Percentiles rank a stretch among this genome's conserved stretches.
Evolutionary conservation across 1,284 basidiomycete genomes (phyloP).

Genomic region (Naganishia sp.): DNA sequence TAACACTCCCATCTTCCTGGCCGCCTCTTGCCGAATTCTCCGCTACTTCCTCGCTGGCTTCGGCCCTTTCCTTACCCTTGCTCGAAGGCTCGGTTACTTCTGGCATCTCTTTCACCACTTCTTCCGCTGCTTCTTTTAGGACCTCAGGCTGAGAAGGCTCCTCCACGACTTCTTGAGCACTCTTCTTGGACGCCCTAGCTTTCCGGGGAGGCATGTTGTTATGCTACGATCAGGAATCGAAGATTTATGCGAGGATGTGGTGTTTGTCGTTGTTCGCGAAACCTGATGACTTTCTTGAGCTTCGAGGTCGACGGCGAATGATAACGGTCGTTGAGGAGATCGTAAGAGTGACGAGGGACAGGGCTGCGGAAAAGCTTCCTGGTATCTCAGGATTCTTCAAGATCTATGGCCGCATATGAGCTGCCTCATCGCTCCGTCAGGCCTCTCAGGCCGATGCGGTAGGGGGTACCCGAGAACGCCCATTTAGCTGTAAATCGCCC

Average conservation of each 20-base stretch:
- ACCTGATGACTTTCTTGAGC: no score
- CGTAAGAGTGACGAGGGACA: no score
- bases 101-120: conserved; percentile 5
- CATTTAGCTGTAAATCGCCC: not conserved
- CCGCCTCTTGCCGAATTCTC: conserved; percentile 23
- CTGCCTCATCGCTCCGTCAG: no score
- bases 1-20: conserved; percentile 23
- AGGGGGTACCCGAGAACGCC: no score
- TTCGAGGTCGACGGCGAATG: no score
- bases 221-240: not conserved
- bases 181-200: conserved; percentile 8
- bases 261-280: not conserved
- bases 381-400: no score
- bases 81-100: conserved; percentile 16
- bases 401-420: no score
- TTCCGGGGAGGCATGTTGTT: conserved; percentile 20
- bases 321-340: no score
- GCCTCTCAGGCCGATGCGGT: no score
- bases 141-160: not conserved
- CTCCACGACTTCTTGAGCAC: conserved; percentile 2
- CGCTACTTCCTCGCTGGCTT: conserved; percentile 26
- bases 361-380: no score
- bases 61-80: conserved; percentile 37
- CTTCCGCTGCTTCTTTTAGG: not conserved
- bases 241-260: not conserved